These are phyloP conservation scores for Lachnellula occidentalis DNA, from an alignment of 2,329 filamentous ascomycete genomes.

Conservation along the genomic window DNA sequence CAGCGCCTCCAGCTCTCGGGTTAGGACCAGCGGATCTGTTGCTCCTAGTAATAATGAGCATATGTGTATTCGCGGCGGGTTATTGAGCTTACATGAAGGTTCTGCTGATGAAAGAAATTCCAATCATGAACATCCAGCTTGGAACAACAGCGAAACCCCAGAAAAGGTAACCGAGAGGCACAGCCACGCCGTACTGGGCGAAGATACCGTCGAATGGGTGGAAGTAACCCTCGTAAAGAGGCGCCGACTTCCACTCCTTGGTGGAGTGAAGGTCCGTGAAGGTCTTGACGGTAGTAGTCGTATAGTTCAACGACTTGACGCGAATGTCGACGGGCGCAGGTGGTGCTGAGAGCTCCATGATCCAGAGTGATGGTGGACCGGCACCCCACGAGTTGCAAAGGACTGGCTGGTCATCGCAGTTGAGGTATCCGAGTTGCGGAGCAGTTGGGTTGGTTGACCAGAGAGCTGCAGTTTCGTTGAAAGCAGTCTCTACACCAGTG, in stretches of 20 bases:
- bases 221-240: conserved; percentile 59
- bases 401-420: conserved; percentile 70
- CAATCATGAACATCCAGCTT: conserved; percentile 74
- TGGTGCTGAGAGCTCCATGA: conserved; percentile 61
- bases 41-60: conserved; percentile 24
- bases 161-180: conserved; percentile 62
- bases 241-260: conserved; percentile 43
- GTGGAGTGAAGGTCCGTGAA: conserved; percentile 54
- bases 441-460: conserved; percentile 55
- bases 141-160: conserved; percentile 63
- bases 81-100: conserved; percentile 64
- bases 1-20: conserved; percentile 12
- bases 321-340: conserved; percentile 60
- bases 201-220: conserved; percentile 70
- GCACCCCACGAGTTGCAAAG: conserved; percentile 72
- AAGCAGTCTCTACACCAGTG: conserved; percentile 56
- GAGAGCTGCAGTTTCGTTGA: conserved; percentile 59
- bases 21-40: conserved; percentile 11
- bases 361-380: conserved; percentile 58
- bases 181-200: conserved; percentile 54
- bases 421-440: conserved; percentile 63
- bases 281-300: conserved; percentile 58
- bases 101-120: conserved; percentile 67
- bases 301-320: conserved; percentile 63
- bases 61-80: conserved; percentile 9